A percentile compares a stretch with the other conserved stretches of the same genome.
Conservation (phyloP, 2,329 filamentous ascomycete genomes). For the Fragosphaeria purpurea region DNA sequence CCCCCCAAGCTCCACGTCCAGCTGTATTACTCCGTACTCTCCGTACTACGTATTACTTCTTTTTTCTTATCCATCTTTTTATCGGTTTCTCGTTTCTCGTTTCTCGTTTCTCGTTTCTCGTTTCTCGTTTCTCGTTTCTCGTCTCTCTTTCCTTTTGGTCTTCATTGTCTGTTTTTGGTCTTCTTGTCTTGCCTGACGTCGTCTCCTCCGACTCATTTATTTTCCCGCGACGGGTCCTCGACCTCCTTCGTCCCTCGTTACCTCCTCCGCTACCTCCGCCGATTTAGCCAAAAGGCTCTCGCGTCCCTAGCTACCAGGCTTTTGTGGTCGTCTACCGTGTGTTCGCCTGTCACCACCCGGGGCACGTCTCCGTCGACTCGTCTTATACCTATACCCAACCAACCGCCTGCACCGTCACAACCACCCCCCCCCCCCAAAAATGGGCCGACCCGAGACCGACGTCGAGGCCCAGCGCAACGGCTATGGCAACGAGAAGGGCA, state of each 20-base stretch:
- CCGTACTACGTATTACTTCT: background rate
- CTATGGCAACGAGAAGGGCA: slow-evolving; percentile 4
- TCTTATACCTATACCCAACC: background rate
- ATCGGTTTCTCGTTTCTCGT: background rate
- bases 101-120: background rate
- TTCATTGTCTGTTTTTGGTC: background rate
- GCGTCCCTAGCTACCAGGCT: too few species aligned
- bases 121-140: background rate
- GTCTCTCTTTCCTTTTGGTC: background rate
- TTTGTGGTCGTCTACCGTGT: too few species aligned
- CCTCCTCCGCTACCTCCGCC: background rate
- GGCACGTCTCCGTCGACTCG: background rate
- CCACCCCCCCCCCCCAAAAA: background rate
- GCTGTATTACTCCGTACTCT: too few species aligned
- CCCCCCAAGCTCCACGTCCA: too few species aligned
- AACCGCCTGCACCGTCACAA: background rate
- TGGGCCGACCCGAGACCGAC: slow-evolving; percentile 6
- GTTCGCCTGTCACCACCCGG: too few species aligned
- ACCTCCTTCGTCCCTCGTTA: too few species aligned
- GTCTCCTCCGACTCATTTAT: background rate
- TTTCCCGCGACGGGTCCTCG: too few species aligned
- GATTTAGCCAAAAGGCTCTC: background rate
- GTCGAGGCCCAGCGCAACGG: slow-evolving; percentile 14
- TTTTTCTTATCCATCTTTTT: background rate
- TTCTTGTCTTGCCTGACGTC: background rate